These are phyloP conservation scores for Theobroma grandiflorum DNA, from an alignment of 441 rosid genomes.

Conservation along the genomic window DNA sequence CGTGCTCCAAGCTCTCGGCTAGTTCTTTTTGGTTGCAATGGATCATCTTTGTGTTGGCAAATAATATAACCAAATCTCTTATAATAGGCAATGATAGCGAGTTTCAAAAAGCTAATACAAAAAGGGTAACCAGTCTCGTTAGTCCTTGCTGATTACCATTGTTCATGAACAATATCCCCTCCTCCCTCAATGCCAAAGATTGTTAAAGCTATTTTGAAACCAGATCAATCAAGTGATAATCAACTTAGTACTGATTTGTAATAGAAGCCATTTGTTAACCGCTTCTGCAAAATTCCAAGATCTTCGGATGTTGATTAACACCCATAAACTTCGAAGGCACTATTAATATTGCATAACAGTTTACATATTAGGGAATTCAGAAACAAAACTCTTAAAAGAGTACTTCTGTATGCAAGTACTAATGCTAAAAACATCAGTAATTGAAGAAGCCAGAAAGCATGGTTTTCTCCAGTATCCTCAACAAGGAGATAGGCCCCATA, in stretches of 20 bases:
- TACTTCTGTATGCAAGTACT: slow-evolving; percentile 23
- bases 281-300: background rate
- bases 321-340: background rate
- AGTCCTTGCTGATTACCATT: background rate
- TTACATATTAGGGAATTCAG: slow-evolving; percentile 15
- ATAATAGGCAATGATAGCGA: no score
- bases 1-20: background rate
- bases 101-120: background rate
- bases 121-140: background rate
- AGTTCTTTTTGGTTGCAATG: background rate
- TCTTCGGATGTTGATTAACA: background rate
- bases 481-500: slow-evolving; percentile 24
- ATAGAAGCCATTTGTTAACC: background rate
- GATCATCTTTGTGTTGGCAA: background rate
- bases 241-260: background rate
- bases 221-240: background rate
- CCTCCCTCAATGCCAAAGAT: background rate
- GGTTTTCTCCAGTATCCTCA: slow-evolving; percentile 17
- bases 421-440: slow-evolving; percentile 28
- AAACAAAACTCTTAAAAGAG: slow-evolving; percentile 21
- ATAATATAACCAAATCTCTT: background rate
- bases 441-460: slow-evolving; percentile 25
- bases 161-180: background rate
- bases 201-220: background rate
- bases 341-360: slow-evolving; percentile 18